Conservation (phyloP, 1,139 yeast species). For the Maudiozyma humilis region DNA sequence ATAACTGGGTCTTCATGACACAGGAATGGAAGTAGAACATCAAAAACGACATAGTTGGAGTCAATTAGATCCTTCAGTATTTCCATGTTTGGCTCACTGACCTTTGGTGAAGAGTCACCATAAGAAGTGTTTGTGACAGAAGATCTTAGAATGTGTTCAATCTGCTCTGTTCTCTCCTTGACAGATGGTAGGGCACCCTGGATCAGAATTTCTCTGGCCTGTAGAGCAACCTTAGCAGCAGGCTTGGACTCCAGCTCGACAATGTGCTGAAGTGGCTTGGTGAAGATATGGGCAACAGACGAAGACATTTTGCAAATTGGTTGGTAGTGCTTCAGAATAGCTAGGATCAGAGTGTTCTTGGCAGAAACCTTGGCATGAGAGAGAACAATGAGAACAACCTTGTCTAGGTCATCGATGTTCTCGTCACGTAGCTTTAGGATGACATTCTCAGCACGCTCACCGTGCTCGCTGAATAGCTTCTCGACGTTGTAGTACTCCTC, state of each 20-base stretch:
- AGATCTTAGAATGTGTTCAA: constrained; percentile 88
- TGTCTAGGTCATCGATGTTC: constrained; percentile 63
- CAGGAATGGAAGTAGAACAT: constrained; percentile 87
- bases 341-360: constrained; percentile 80
- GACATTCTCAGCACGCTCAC: constrained; percentile 77
- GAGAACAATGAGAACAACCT: constrained; percentile 64
- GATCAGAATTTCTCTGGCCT: constrained; percentile 90
- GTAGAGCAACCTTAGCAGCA: constrained; percentile 89
- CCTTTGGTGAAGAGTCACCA: constrained; percentile 73
- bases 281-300: constrained; percentile 60
- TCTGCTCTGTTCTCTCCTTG: constrained; percentile 91
- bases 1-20: constrained; percentile 79
- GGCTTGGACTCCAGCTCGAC: constrained; percentile 85
- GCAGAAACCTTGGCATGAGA: constrained; percentile 93
- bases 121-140: constrained; percentile 84
- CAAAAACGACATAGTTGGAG: constrained; percentile 92
- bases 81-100: constrained; percentile 74
- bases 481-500: constrained; percentile 72
- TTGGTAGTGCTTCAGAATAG: constrained; percentile 74
- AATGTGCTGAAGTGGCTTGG: constrained; percentile 62
- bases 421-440: constrained; percentile 81
- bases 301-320: constrained; percentile 62
- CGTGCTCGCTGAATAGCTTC: constrained; percentile 63
- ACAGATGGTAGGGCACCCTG: constrained; percentile 95
- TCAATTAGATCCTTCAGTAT: constrained; percentile 86